A percentile compares a stretch with the other conserved stretches of the same genome.
Conservation (phyloP, 108 stramenopile genomes). For the Fistulifera pelliculosa region DNA sequence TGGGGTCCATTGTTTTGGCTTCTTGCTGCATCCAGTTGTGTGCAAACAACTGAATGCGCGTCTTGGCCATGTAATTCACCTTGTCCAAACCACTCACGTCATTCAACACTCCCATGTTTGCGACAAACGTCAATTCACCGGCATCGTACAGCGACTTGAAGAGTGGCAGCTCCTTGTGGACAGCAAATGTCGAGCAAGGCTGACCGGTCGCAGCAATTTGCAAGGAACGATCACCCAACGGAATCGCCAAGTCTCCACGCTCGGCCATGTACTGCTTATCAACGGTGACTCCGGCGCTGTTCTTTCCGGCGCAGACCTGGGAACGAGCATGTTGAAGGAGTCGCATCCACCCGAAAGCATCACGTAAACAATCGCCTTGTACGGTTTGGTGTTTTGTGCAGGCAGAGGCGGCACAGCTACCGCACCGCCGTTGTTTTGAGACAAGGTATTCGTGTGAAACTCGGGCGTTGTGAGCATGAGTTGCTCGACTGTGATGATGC, state of each 20-base stretch:
- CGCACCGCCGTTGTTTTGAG: conserved; percentile 1
- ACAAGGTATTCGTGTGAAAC: conserved; percentile 17
- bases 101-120: conserved; percentile 56
- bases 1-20: conserved; percentile 17
- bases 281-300: conserved; percentile 10
- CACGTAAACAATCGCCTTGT: conserved; percentile 58
- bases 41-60: conserved; percentile 15
- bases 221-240: conserved; percentile 2
- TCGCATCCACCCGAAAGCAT: conserved; percentile 47
- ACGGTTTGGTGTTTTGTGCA: conserved; percentile 17
- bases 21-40: conserved; percentile 27
- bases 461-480: conserved; percentile 15
- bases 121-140: conserved; percentile 47
- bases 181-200: conserved; percentile 48
- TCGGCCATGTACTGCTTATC: conserved; percentile 24
- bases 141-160: conserved; percentile 46
- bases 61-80: too few relatives aligned
- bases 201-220: conserved; percentile 27
- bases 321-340: conserved; percentile 49
- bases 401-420: not conserved
- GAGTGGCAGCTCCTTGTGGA: conserved; percentile 30
- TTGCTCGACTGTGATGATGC: conserved; percentile 9
- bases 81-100: not conserved
- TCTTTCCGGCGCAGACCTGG: conserved; percentile 21
- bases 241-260: conserved; percentile 21